Evolutionary conservation across 73 alveolate genomes (phyloP), one percentile per base, ranked within the genome.

Genomic region (Effrenium voratum): DNA sequence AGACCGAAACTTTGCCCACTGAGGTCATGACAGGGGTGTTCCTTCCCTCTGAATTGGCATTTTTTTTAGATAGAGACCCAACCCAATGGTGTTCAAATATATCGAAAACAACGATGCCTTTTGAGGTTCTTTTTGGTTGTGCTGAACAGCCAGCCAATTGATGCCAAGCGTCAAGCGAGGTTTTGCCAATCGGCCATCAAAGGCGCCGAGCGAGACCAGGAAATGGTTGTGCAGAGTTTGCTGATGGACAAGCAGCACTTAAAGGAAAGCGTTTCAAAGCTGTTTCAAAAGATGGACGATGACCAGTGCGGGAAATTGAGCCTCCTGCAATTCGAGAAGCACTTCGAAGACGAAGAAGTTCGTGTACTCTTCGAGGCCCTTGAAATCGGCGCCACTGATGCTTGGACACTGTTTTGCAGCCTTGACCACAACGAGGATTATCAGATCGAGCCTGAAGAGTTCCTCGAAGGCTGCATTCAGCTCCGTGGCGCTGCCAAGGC

Each of bases 121-220:
- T 41, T 79, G 32, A 32, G 57, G 6, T 68, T 68, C 45, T 68
- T 68, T 68, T 1, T 28, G 45, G 2, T 0, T 3, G 36, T 68
- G 6, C 24, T 40, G 28, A 45, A 73, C 49, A 73, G 32, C n/a
- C n/a, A n/a, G n/a, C n/a, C n/a, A n/a, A n/a, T n/a, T n/a, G n/a
- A n/a, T n/a, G n/a, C n/a, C n/a, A n/a, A n/a, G 41, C 55, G 41
- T 44, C 22, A 45, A 24, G 40, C 30, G 86, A 57, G 60, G 63
- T 90, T 90, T 41, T 90, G 97, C 76, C 97, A 90, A 80, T 90
- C 97, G 46, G 97, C 97, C 88, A 90, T 90, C 75, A 90, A 90
- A 44, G 97, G 97, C 43, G 97, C 97, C 5, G 97, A 90, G 76
- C 81, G 97, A 28, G 97, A 90, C 36, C 97, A 90, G 59, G 97